Percentiles rank a stretch among this genome's conserved stretches.
These are phyloP conservation scores for Onygenales sp. DNA, from an alignment of 2,329 filamentous ascomycete genomes.

Conservation along the genomic window DNA sequence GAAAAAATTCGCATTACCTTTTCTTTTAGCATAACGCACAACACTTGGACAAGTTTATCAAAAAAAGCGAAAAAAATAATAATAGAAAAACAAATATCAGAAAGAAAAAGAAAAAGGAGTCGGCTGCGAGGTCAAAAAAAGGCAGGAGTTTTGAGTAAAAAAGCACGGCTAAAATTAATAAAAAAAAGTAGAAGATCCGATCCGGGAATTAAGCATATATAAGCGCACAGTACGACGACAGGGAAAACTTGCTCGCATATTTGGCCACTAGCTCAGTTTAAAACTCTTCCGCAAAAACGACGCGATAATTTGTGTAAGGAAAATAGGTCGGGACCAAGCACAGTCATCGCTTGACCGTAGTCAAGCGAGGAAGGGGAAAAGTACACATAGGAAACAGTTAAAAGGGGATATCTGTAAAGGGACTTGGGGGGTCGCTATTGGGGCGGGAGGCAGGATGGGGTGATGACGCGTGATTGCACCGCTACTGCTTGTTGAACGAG, in stretches of 20 bases:
- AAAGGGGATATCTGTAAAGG: constrained; percentile 31
- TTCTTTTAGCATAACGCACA: background rate
- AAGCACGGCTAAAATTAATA: too few species aligned
- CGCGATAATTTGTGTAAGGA: background rate
- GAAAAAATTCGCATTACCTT: background rate
- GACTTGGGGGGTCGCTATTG: background rate
- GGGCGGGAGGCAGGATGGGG: background rate
- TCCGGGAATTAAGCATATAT: too few species aligned
- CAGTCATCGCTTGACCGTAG: background rate
- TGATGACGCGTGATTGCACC: background rate
- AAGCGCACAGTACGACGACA: too few species aligned
- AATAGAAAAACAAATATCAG: background rate
- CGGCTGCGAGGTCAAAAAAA: background rate
- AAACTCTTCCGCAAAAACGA: constrained; percentile 3
- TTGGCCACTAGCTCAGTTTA: constrained; percentile 3
- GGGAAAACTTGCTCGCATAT: constrained; percentile 1
- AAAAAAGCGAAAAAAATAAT: background rate
- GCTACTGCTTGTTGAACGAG: background rate
- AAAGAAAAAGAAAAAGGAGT: background rate
- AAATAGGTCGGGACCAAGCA: background rate
- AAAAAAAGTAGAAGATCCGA: too few species aligned
- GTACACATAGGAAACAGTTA: constrained; percentile 17
- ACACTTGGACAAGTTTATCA: background rate
- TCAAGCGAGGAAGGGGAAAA: constrained; percentile 6
- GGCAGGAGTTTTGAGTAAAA: too few species aligned